Evolutionary conservation across 1,139 yeast species (phyloP), one percentile per base, ranked within the genome.

Genomic region (Blastobotrys indianensis): DNA sequence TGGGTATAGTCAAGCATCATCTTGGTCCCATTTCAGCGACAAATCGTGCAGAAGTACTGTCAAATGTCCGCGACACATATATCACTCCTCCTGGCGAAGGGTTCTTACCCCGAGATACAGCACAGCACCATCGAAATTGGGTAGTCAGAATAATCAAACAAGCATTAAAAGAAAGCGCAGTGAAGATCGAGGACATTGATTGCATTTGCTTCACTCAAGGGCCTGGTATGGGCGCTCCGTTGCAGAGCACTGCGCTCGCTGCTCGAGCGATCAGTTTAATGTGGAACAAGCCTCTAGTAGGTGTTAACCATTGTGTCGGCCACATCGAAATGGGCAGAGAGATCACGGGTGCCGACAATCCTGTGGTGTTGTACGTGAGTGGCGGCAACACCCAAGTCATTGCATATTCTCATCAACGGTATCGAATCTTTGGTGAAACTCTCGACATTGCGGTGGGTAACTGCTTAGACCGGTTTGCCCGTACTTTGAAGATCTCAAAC

Each of bases 321-420:
- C 98, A 92, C 65, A 92, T 92, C 49, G 99, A 94, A 63, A 92
- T 92, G 99, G 99, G 99, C 2, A 70, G 99, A 52, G 98, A 92
- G 61, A 90, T 92, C 59, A 92, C 99, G 0, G 94, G 94, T 4
- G 97, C 98, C 0, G 75, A 75, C 23, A 90, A 94, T 60, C 98
- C 98, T 0, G 97, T 92, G 42, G 98, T 92, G 11, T 72, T 92
- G 44, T 92, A 92, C 58, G 99, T 92, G 3, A 85, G 96, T 63
- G 99, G 99, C 23, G 98, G 99, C 37, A 92, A 92, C 64, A 94
- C 99, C 3, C 99, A 92, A 64, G 94, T 94, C 31, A 94, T 92
- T 64, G 98, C 98, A 4, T 92, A 92, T 64, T 85, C 96, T 2
- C 85, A 84, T 57, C 95, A 90, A 61, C 67, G 95, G 56, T 92